Percentiles rank a stretch among this genome's conserved stretches.
These are phyloP conservation scores for Phylloporus sp. DNA, from an alignment of 1,284 basidiomycete genomes.

Conservation along the genomic window DNA sequence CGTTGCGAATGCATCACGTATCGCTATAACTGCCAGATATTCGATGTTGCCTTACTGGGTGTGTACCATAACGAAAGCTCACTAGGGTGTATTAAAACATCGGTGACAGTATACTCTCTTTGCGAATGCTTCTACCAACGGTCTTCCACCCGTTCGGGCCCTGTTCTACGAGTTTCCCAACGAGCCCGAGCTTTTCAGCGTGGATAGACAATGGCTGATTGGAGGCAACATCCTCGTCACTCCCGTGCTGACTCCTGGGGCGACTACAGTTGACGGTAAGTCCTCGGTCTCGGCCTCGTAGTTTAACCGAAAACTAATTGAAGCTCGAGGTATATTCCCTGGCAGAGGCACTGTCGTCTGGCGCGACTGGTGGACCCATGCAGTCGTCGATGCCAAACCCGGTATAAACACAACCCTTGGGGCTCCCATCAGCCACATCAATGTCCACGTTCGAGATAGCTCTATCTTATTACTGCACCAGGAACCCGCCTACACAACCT, in stretches of 20 bases:
- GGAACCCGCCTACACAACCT: constrained; percentile 52
- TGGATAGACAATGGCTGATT: constrained; percentile 75
- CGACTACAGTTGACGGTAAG: constrained; percentile 48
- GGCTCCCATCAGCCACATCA: constrained; percentile 68
- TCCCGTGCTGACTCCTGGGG: constrained; percentile 69
- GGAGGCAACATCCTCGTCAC: constrained; percentile 74
- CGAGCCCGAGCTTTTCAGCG: constrained; percentile 62
- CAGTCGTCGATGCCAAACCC: constrained; percentile 43
- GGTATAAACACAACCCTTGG: constrained; percentile 46
- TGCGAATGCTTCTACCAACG: constrained; percentile 63
- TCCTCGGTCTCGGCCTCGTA: not conserved
- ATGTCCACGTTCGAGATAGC: constrained; percentile 61
- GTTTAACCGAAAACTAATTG: not conserved
- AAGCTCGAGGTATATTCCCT: constrained; percentile 58
- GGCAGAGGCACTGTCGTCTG: constrained; percentile 63
- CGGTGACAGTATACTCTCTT: constrained; percentile 69
- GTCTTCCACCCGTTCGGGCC: constrained; percentile 72
- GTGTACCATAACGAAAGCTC: constrained; percentile 26
- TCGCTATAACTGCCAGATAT: constrained; percentile 71
- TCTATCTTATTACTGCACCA: constrained; percentile 51
- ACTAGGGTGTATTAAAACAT: constrained; percentile 29
- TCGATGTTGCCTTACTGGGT: constrained; percentile 78
- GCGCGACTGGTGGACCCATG: constrained; percentile 80
- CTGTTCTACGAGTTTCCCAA: constrained; percentile 80
- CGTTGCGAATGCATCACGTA: constrained; percentile 72